Base-by-base conservation (phyloP, 2,329 filamentous ascomycete genomes). In the Lecanicillium sp. region DNA sequence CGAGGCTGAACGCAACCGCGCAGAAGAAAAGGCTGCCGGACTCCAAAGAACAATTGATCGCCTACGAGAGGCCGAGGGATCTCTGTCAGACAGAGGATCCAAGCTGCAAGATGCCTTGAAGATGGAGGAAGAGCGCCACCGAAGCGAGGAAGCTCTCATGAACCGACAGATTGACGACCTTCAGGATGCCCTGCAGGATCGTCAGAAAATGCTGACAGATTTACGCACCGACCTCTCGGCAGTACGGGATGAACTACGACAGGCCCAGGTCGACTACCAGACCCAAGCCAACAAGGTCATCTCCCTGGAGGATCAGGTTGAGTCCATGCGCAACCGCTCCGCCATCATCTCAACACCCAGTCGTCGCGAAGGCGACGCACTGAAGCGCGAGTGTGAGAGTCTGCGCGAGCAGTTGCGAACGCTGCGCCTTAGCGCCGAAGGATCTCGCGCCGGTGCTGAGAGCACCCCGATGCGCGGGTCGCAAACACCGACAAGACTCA, bases 91-190 rank as follows among this genome's bases (percentile, higher is more conserved):
- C 52, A 85, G 84, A 60, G 85, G 89, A 58, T 72, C 72, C 19
- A 84, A 75, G 60, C 67, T 89, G 15, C 80, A 86, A 60, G 76
- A 83, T 57, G 80, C 81, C 3, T 71, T 90, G 11, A 75, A 84
- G 53, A 86, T 79, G 58, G 86, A 90, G 59, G 77, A 78, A 39
- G 78, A 87, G 53, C 81, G 86, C 20, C 83, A 93, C 58, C 75
- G 76, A 53, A 80, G 77, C 48, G 86, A 91, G 57, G 85, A 91
- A 60, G 78, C 78, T 10, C 68, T 83, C 7, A 70, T 95, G 43
- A 79, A 73, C 52, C 75, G 78, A n/a, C 87, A 93, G 61, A 80
- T 95, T 44, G 78, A 85, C 39, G 83, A 85, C 43, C 72, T 93
- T 9, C 83, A 86, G 58, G 76, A 81, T 40, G 86, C 89, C 50